Evolutionary conservation across 345 rosid genomes (phyloP), one percentile per base, ranked within the genome.

Genomic region (Moringa oleifera): DNA sequence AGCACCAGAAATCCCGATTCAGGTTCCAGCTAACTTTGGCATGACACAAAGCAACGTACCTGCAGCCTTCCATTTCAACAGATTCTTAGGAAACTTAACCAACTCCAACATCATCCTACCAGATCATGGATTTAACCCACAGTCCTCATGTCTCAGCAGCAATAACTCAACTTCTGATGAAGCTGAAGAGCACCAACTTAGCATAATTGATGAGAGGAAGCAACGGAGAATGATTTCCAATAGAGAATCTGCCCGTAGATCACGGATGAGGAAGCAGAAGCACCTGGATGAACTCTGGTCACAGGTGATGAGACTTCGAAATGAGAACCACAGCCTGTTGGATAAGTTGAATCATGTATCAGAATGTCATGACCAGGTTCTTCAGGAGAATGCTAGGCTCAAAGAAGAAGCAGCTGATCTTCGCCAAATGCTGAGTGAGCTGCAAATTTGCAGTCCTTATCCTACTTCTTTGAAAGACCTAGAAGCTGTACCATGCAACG

Each of bases 281-380:
- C 97, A 93, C 81, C 86, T 93, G 24, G 97, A 93, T 74, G 99
- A 93, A 72, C 87, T 93, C 24, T 86, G 89, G 89, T 78, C 97
- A 51, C 97, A 88, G 64, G 95, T 88, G 18, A 58, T 82, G 58
- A 78, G 95, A 74, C 95, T 90, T 45, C 72, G 89, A 6, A 76
- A 71, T 6, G 93, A 90, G 75, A 94, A 94, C 51, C 81, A 83
- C 58, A 77, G 68, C 53, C 87, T 93, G 57, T 51, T 86, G 16
- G 90, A 85, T 77, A 81, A 76, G 81, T 62, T 93, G 64, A 90
- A 82, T 64, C 82, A 83, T 62, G 71, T 79, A 17, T 75, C 97
- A 2, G 85, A 84, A 78, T 70, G 66, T 67, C 91, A 84, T 54
- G 87, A 86, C 59, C 73, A 59, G 1, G 91, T 75, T 41, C 69